These are phyloP conservation scores for Hymenoscyphus occultus DNA, from an alignment of 2,329 filamentous ascomycete genomes.

Conservation along the genomic window DNA sequence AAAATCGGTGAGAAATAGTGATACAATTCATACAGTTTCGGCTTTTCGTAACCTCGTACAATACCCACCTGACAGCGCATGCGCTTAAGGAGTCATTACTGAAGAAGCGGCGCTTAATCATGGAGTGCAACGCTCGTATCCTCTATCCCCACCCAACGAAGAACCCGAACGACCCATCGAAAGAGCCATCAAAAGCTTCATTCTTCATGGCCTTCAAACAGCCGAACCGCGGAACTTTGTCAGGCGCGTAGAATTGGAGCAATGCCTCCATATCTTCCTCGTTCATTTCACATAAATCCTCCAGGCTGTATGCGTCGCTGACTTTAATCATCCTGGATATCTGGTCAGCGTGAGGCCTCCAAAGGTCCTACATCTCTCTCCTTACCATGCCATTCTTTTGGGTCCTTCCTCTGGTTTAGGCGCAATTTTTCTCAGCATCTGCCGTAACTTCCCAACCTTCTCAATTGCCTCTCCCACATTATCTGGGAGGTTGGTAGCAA, in stretches of 20 bases:
- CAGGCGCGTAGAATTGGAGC: conserved; percentile 66
- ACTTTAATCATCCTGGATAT: conserved; percentile 78
- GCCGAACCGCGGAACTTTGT: conserved; percentile 54
- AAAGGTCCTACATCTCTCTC: conserved; percentile 31
- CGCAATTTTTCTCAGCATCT: conserved; percentile 73
- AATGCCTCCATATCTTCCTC: conserved; percentile 82
- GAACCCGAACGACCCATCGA: conserved; percentile 37
- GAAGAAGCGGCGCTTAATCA: conserved; percentile 1
- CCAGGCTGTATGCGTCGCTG: conserved; percentile 80
- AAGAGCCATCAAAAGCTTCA: conserved; percentile 35
- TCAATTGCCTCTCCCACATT: conserved; percentile 84
- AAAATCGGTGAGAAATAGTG: neutral
- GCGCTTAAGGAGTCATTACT: neutral
- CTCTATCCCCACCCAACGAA: conserved; percentile 30
- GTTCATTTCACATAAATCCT: conserved; percentile 78
- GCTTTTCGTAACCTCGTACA: neutral
- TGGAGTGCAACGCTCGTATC: neutral
- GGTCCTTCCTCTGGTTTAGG: conserved; percentile 70
- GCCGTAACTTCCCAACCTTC: conserved; percentile 75
- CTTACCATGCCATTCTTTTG: conserved; percentile 84
- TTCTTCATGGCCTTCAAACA: conserved; percentile 53
- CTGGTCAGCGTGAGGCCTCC: conserved; percentile 33
- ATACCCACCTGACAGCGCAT: neutral
- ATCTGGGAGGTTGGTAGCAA: conserved; percentile 70
- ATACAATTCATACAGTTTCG: neutral